Evolutionary conservation across 176 grass and related monocot genomes (phyloP).

Genomic region (Phoenix roebelenii): DNA sequence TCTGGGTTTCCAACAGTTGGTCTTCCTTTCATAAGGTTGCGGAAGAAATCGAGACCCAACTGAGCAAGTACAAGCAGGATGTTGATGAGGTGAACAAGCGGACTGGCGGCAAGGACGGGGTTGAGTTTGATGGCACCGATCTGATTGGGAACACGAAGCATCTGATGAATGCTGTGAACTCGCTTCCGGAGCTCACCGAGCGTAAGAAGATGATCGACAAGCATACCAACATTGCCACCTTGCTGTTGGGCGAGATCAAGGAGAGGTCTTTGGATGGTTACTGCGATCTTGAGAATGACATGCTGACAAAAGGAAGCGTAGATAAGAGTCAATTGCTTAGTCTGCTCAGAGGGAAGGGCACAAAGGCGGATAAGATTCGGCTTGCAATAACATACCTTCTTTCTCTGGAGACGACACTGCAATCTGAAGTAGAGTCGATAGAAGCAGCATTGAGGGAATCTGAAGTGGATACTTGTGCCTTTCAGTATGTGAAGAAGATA

Average conservation of each 20-base stretch:
- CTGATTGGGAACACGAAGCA: conserved; percentile 88
- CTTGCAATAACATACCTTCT: conserved; percentile 79
- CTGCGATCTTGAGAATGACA: conserved; percentile 64
- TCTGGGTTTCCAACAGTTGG: conserved; percentile 85
- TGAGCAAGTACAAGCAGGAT: conserved; percentile 90
- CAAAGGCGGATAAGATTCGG: conserved; percentile 82
- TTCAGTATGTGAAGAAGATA: conserved; percentile 86
- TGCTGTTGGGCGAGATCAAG: conserved; percentile 74
- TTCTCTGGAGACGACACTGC: conserved; percentile 48
- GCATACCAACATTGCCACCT: conserved; percentile 80
- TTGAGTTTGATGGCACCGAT: conserved; percentile 87
- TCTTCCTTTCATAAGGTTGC: conserved; percentile 81
- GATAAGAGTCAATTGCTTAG: conserved; percentile 47
- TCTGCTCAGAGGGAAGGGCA: conserved; percentile 77
- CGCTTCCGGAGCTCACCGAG: conserved; percentile 73
- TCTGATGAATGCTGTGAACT: conserved; percentile 91
- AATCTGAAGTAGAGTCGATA: conserved; percentile 68
- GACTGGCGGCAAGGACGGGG: conserved; percentile 56
- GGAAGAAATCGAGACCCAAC: conserved; percentile 61
- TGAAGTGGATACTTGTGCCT: conserved; percentile 72
- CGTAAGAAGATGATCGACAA: conserved; percentile 95
- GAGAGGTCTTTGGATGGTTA: conserved; percentile 84
- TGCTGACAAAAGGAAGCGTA: conserved; percentile 63
- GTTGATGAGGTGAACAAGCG: conserved; percentile 87
- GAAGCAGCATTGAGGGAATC: conserved; percentile 64